Evolutionary conservation across 805 yeast species (phyloP).

Genomic region (Debaryomyces castellii): DNA sequence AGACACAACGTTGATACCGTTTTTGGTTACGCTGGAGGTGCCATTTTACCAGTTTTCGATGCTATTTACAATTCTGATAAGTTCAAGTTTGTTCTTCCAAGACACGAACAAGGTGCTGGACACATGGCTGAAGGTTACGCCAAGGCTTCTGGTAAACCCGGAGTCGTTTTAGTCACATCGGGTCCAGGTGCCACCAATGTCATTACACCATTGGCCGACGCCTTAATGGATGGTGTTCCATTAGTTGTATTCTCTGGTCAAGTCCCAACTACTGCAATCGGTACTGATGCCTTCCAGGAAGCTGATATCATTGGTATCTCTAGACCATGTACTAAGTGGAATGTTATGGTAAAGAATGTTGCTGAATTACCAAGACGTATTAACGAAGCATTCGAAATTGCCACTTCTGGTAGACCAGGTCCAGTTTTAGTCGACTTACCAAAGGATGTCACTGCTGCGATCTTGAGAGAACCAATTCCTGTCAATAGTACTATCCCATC

Average conservation of each 20-base stretch:
- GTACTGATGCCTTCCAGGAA: slow-evolving; percentile 99
- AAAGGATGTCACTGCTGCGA: slow-evolving; percentile 94
- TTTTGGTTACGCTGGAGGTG: slow-evolving; percentile 99
- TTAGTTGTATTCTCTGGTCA: slow-evolving; percentile 96
- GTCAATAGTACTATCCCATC: slow-evolving; percentile 74
- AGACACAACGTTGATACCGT: slow-evolving; percentile 94
- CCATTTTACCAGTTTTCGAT: slow-evolving; percentile 95
- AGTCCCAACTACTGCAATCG: slow-evolving; percentile 93
- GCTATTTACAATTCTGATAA: slow-evolving; percentile 90
- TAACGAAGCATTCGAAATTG: slow-evolving; percentile 97
- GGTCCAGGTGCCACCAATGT: slow-evolving; percentile 99
- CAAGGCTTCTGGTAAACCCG: slow-evolving; percentile 92
- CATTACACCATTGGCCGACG: slow-evolving; percentile 98
- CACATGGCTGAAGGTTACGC: slow-evolving; percentile 99
- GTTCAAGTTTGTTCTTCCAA: slow-evolving; percentile 88
- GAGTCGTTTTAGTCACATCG: slow-evolving; percentile 96
- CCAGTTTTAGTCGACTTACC: slow-evolving; percentile 98
- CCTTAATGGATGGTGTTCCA: slow-evolving; percentile 95
- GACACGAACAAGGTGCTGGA: slow-evolving; percentile 99
- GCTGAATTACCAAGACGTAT: slow-evolving; percentile 94
- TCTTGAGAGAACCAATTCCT: slow-evolving; percentile 85
- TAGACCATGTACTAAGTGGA: slow-evolving; percentile 98
- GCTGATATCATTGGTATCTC: slow-evolving; percentile 98
- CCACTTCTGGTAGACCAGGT: slow-evolving; percentile 95
- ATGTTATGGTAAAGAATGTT: slow-evolving; percentile 94